Evolutionary conservation across 176 grass and related monocot species (phyloP), one percentile per base, ranked within the genome.

Genomic region (Pharus latifolius): DNA sequence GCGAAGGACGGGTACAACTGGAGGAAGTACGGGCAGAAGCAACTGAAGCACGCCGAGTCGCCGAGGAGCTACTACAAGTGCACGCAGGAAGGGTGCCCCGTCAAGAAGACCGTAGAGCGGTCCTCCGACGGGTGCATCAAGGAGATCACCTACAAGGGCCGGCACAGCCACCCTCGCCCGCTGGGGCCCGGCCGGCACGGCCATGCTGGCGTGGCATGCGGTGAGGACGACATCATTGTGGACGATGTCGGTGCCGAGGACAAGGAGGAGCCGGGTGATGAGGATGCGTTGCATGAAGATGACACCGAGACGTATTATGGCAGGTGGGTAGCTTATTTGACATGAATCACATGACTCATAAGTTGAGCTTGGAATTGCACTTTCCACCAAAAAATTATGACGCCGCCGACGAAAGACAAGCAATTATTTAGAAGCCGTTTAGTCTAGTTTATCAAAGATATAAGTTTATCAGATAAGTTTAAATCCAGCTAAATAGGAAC

Each of bases 1-100:
- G 80, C 59, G 16, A 85, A 91, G 31, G 91, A 91, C 63, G 91
- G 91, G 27, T 96, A 91, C 87, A 91, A 84, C 68, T 91, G 87
- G 91, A 67, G 91, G 50, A 96, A 96, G 73, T 96, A 91, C 25
- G 83, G 87, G 70, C 91, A 96, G 75, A 96, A 96, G 75, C 80
- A 96, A 71, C 75, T 96, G 70, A 96, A 96, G 82, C 80, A 83
- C 65, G 77, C 83, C 41, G 85, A 91, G 80, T 96, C 76, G 54
- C 87, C 91, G 4, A 72, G 82, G 76, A 96, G 87, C 78, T 91
- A 96, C 73, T 96, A 88, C 80, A 87, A 90, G 81, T 91, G 87
- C 74, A 91, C 83, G 0, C 32, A 68, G 63, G 80, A 75, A 37
- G 82, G 65, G 30, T 96, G 87, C 69, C 72, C 68, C 26, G 91